Base-by-base conservation (phyloP, 768 basidiomycete species). In the Leccinum arenicola region DNA sequence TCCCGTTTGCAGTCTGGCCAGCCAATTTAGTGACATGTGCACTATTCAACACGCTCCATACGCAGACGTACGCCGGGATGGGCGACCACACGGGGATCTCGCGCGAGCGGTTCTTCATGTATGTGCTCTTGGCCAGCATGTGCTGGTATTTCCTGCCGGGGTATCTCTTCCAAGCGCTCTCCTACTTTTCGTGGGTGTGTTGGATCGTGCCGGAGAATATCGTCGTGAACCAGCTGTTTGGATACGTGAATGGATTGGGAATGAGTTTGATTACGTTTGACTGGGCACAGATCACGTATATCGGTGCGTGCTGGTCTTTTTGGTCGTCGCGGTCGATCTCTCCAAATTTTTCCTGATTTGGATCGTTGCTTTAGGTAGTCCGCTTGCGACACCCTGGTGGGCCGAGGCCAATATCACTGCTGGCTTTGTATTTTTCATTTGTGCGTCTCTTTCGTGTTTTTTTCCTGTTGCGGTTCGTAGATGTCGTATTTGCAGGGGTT, bases 361-460 rank as follows among this genome's bases (percentile, higher is more conserved):
- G 40, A 10, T n/a, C n/a, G 9, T 0, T 14, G 14, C 33, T n/a
- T 33, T 47, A 71, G 72, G 58, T 15, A 74, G 70, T 25, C 91
- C 91, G 0, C 83, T 93, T 50, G 85, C 87, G 6, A 84, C 87
- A 6, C 91, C 91, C 2, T 93, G 89, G 88, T 91, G 88, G 88
- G 88, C 88, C 3, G 84, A 87, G 68, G 88, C 86, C 11, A 91
- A 91, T 69, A 77, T 90, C 55, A 71, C 80, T 4, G 74, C 68
- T 51, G 84, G 87, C 23, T 86, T 91, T 64, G 73, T 85, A 4
- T 78, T 87, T 72, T 82, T 91, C 74, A 88, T 86, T 74, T 92
- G 85, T 83, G 57, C 5, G 72, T 68, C 4, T 29, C 45, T 40
- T 6, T 6, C 10, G 14, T 61, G 5, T 62, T 25, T 64, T 57